Evolutionary conservation across 2,329 filamentous ascomycete genomes (phyloP).

Genomic region (Fusarium equiseti): DNA sequence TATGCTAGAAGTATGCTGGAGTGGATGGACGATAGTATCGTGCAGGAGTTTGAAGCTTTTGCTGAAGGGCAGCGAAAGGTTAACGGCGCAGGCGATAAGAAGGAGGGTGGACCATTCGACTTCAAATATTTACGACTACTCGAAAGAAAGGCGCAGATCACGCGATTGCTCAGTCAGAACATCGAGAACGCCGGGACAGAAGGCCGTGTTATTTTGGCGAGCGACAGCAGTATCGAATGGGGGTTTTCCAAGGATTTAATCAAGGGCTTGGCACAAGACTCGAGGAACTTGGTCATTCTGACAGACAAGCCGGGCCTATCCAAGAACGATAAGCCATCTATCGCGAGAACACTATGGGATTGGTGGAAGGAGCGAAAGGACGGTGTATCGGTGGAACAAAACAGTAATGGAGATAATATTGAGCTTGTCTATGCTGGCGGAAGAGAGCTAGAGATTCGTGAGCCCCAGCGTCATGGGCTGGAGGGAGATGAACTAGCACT

Average conservation of each 20-base stretch:
- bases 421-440: constrained; percentile 76
- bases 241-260: constrained; percentile 90
- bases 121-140: constrained; percentile 87
- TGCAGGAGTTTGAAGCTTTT: constrained; percentile 87
- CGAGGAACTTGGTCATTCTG: constrained; percentile 86
- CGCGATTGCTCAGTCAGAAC: constrained; percentile 70
- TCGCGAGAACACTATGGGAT: constrained; percentile 83
- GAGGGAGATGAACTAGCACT: constrained; percentile 80
- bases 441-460: constrained; percentile 69
- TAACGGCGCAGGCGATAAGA: constrained; percentile 62
- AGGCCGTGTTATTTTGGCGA: constrained; percentile 87
- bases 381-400: constrained; percentile 70
- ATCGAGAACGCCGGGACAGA: constrained; percentile 57
- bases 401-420: constrained; percentile 66
- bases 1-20: constrained; percentile 96
- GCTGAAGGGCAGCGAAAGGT: constrained; percentile 64
- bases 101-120: constrained; percentile 82
- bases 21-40: constrained; percentile 98
- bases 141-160: constrained; percentile 83
- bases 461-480: constrained; percentile 73
- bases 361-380: constrained; percentile 79
- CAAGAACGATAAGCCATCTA: constrained; percentile 60
- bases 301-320: constrained; percentile 76
- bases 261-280: constrained; percentile 77
- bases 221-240: constrained; percentile 92